phyloP scores from a whole-genome alignment of 2,329 filamentous ascomycete genomes.

The Scedosporium apiospermum region DNA sequence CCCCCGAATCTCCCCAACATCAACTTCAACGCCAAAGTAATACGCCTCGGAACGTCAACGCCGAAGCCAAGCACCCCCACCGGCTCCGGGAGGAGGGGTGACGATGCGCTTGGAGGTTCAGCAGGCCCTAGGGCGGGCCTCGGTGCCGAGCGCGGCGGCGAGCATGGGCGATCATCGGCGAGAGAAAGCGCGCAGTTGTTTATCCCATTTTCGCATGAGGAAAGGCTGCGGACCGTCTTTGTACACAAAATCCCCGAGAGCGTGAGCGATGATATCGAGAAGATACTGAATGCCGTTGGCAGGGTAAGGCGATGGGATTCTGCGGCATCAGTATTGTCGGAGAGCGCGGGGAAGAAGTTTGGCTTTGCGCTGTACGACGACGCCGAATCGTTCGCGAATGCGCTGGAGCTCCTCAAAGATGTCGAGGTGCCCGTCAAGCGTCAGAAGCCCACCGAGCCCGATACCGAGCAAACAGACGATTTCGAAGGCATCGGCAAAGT shows the following conservation, averaged over 20 bases:
- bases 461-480: constrained; percentile 24
- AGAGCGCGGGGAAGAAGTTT: constrained; percentile 76
- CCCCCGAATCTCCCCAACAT: constrained; percentile 92
- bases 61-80: constrained; percentile 45
- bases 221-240: constrained; percentile 86
- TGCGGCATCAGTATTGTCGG: constrained; percentile 47
- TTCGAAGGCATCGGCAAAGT: constrained; percentile 57
- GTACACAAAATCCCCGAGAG: constrained; percentile 78
- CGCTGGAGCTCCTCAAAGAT: constrained; percentile 74
- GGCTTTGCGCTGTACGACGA: constrained; percentile 96
- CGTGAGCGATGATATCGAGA: constrained; percentile 66
- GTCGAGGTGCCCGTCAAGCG: constrained; percentile 74
- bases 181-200: constrained; percentile 63
- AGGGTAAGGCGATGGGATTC: constrained; percentile 78
- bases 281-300: constrained; percentile 67
- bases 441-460: constrained; percentile 36
- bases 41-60: constrained; percentile 75
- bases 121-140: constrained; percentile 21
- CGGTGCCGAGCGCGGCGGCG: constrained; percentile 54
- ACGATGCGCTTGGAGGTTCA: constrained; percentile 25
- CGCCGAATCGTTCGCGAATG: constrained; percentile 74
- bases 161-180: constrained; percentile 50
- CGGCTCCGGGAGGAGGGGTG: constrained; percentile 34
- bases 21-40: constrained; percentile 95
- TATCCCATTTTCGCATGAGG: constrained; percentile 76